These are phyloP conservation scores for thale cress (Arabidopsis thaliana) DNA, from an alignment of 345 rosid species.

Conservation along the genomic window DNA sequence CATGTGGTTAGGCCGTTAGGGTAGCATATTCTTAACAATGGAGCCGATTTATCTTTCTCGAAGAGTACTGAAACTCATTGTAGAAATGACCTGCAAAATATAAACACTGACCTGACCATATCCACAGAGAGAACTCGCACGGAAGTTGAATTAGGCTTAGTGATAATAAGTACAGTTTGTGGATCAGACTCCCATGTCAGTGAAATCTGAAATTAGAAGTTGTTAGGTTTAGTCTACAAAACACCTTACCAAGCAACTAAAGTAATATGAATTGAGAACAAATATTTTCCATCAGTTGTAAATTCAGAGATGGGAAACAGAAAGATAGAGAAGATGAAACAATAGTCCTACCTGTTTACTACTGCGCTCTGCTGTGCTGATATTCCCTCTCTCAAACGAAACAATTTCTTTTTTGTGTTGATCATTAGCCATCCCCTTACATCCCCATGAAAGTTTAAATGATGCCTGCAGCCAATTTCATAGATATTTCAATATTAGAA, in stretches of 20 bases:
- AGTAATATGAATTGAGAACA: background rate
- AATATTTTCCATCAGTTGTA: background rate
- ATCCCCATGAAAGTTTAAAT: conserved; percentile 95
- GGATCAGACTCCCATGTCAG: conserved; percentile 93
- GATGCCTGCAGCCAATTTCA: conserved; percentile 71
- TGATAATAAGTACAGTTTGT: conserved; percentile 84
- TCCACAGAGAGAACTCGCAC: conserved; percentile 76
- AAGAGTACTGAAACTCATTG: background rate
- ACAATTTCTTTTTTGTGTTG: conserved; percentile 95
- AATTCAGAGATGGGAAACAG: background rate
- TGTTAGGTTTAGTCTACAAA: conserved; percentile 41
- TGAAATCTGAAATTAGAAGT: conserved; percentile 74
- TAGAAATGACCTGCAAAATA: background rate
- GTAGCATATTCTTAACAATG: background rate
- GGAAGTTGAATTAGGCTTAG: conserved; percentile 88
- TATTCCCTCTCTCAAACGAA: conserved; percentile 94
- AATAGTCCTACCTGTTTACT: conserved; percentile 75
- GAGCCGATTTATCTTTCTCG: background rate
- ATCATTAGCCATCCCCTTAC: conserved; percentile 81
- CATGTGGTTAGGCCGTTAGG: conserved; percentile 2
- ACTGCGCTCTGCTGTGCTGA: conserved; percentile 88
- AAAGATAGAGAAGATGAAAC: conserved; percentile 4
- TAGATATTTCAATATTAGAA: conserved; percentile 13
- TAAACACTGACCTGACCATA: conserved; percentile 78
- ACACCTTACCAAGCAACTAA: conserved; percentile 12